Base-by-base conservation (phyloP, 345 rosid genomes). In the Boechera retrofracta region DNA sequence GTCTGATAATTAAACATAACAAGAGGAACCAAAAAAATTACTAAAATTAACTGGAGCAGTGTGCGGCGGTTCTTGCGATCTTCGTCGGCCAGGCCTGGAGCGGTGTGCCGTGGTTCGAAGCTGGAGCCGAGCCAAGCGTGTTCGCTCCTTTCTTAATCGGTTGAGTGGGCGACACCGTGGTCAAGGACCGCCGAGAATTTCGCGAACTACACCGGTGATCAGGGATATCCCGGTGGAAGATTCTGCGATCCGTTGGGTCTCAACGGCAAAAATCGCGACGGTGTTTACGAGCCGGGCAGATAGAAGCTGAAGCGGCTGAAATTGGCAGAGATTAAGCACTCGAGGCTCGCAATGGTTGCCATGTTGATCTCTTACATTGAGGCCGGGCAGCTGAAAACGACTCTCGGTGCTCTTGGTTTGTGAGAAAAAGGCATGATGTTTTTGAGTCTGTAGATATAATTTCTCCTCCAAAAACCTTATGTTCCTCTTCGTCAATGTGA, bases 141-240 rank as follows among this genome's bases (percentile, higher is more conserved):
- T 81, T 94, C 5, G 98, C 97, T 0, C 98, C 97, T 0, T 94
- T 94, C 89, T 0, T 98, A 94, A 53, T 88, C 98, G 0, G 90
- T 94, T 38, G 98, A 94, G 58, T 94, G 98, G 98, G 98, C 98
- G 0, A 94, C 98, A 0, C 98, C 98, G 0, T 94, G 98, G 98
- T 94, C 98, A 1, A 87, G 76, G 69, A 94, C 97, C 0, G 87
- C 98, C 0, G 97, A 90, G 89, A 94, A 94, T 69, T 94, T 94
- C 18, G 87, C 92, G 0, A 94, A 94, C 35, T 84, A 89, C 2
- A 94, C 98, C 0, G 97, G 98, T 0, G 98, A 94, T 2, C 98
- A 94, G 63, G 98, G 98, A 0, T 94, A 94, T n/a, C 98, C 98
- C 0, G 98, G 98, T 0, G 98, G 98, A 29, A 90, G 90, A 73